phyloP scores from a whole-genome alignment of 1,284 basidiomycete genomes.

The Cryptococcus jaspeensis region DNA sequence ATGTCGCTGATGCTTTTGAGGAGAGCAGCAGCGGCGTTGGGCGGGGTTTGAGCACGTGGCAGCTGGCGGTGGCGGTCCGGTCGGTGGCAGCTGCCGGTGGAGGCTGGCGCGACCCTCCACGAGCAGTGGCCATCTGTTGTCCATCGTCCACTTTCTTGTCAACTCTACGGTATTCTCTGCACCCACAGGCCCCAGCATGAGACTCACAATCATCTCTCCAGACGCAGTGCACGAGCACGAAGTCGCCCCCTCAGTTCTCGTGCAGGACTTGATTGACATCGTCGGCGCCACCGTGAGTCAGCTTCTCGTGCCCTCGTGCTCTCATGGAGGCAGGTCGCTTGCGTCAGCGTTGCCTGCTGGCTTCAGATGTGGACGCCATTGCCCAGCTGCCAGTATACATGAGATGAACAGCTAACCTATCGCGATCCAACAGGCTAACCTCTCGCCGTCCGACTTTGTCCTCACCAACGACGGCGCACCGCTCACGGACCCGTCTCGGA shows the following conservation, averaged over 20 bases:
- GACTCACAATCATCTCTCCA: slow-evolving; percentile 73
- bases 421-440: slow-evolving; percentile 22
- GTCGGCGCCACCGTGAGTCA: slow-evolving; percentile 79
- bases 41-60: background rate
- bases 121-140: background rate
- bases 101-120: too few relatives aligned
- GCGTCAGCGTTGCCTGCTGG: too few relatives aligned
- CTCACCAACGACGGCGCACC: slow-evolving; percentile 42
- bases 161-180: background rate
- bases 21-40: too few relatives aligned
- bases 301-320: background rate
- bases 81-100: background rate
- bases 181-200: slow-evolving; percentile 56
- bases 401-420: too few relatives aligned
- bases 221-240: slow-evolving; percentile 74
- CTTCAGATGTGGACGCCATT: too few relatives aligned
- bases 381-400: too few relatives aligned
- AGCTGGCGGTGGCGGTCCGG: background rate
- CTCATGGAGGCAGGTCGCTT: too few relatives aligned
- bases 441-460: slow-evolving; percentile 22
- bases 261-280: slow-evolving; percentile 83
- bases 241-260: slow-evolving; percentile 80
- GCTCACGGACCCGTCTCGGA: slow-evolving; percentile 28
- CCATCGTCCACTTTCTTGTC: background rate
- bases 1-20: too few relatives aligned